phyloP scores from a whole-genome alignment of 1,284 basidiomycete species.

The Rhodofomes roseus region DNA sequence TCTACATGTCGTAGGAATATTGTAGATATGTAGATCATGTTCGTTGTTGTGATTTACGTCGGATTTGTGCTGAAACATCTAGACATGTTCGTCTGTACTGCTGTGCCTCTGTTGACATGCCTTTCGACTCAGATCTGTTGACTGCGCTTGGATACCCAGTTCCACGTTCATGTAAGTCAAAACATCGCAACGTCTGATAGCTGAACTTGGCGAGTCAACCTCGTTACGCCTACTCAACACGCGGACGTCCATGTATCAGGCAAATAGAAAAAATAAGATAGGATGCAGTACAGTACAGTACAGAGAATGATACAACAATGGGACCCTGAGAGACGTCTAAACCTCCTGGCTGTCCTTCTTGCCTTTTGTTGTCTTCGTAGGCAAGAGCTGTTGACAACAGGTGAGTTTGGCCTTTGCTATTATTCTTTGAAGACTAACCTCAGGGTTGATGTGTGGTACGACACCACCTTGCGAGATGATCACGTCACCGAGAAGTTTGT shows the following conservation, averaged over 20 bases:
- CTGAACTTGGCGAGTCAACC: too few relatives aligned
- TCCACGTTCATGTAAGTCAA: too few relatives aligned
- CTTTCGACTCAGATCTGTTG: too few relatives aligned
- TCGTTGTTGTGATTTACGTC: too few relatives aligned
- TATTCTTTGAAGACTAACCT: constrained; percentile 21
- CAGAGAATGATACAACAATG: constrained; percentile 27
- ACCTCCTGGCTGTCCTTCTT: constrained; percentile 39
- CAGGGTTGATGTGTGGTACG: constrained; percentile 56
- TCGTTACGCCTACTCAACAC: too few relatives aligned
- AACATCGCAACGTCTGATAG: too few relatives aligned
- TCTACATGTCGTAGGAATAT: neutral
- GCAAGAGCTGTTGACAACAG: constrained; percentile 47
- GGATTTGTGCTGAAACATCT: too few relatives aligned
- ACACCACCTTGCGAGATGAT: constrained; percentile 90
- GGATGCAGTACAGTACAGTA: constrained; percentile 10
- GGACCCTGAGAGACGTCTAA: constrained; percentile 20
- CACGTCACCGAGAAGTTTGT: constrained; percentile 74
- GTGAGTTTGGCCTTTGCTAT: neutral
- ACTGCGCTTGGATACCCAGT: too few relatives aligned
- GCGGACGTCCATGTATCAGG: too few relatives aligned
- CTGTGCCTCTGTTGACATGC: too few relatives aligned
- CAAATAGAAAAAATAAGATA: constrained; percentile 6
- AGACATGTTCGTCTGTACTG: too few relatives aligned
- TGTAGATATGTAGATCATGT: too few relatives aligned
- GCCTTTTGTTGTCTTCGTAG: constrained; percentile 40